phyloP scores from a whole-genome alignment of 331 rosid genomes.

The Telfairia occidentalis region DNA sequence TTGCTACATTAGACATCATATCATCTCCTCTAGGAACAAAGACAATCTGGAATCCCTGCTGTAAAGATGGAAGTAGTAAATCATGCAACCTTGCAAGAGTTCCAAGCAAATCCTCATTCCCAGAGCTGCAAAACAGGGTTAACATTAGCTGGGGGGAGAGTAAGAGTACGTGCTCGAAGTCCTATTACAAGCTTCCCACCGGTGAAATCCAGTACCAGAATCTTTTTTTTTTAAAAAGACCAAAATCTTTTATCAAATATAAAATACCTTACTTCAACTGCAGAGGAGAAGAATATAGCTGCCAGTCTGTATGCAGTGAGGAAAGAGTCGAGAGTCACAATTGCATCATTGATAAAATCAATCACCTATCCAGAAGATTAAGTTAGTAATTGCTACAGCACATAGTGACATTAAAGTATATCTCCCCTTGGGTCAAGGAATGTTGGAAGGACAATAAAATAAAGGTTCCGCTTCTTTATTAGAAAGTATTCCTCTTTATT shows the following conservation, averaged over 20 bases:
- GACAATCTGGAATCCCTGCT: slow-evolving; percentile 52
- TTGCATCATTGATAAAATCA: slow-evolving; percentile 87
- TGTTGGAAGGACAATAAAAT: not conserved
- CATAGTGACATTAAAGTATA: not conserved
- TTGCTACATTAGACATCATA: slow-evolving; percentile 28
- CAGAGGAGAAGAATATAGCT: slow-evolving; percentile 60
- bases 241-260: not conserved
- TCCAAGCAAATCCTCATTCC: slow-evolving; percentile 65
- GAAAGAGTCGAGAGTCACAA: slow-evolving; percentile 71
- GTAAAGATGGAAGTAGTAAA: slow-evolving; percentile 79
- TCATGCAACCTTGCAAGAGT: slow-evolving; percentile 84
- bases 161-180: not conserved
- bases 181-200: not conserved
- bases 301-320: slow-evolving; percentile 55
- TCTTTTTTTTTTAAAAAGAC: too few species aligned
- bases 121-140: slow-evolving; percentile 37
- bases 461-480: not conserved
- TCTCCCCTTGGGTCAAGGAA: not conserved
- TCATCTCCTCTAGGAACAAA: slow-evolving; percentile 37
- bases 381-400: not conserved
- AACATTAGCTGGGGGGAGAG: not conserved
- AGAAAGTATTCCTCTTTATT: not conserved
- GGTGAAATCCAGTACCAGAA: not conserved
- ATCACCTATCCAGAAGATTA: slow-evolving; percentile 45
- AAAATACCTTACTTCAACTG: slow-evolving; percentile 66